Conservation (phyloP, 2,329 filamentous ascomycete genomes). For the Fragosphaeria purpurea region DNA sequence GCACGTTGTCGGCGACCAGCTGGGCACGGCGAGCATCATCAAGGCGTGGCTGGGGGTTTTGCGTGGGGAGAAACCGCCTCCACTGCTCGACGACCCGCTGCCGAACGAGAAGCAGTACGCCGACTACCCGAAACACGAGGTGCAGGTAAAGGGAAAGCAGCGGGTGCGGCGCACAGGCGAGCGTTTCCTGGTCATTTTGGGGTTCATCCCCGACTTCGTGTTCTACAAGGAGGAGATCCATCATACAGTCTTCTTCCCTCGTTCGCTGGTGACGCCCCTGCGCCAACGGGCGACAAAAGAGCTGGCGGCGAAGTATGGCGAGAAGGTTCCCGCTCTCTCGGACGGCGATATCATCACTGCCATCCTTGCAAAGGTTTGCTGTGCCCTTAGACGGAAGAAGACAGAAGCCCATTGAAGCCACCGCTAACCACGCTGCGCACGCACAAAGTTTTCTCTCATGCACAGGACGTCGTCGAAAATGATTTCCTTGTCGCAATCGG, state of each 20-base stretch:
- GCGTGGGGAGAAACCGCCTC: not conserved
- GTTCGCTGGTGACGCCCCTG: not conserved
- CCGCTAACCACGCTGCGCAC: not conserved
- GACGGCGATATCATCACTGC: conserved; percentile 4
- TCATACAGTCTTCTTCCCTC: conserved; percentile 1
- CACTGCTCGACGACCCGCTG: conserved; percentile 4
- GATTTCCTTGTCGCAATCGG: not conserved
- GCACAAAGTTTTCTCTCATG: not conserved
- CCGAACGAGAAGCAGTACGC: not conserved
- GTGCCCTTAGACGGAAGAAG: too few relatives aligned
- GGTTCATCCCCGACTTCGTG: conserved; percentile 1
- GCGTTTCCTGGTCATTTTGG: not conserved
- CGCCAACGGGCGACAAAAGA: not conserved
- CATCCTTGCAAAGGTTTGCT: not conserved
- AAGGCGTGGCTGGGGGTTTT: conserved; percentile 2
- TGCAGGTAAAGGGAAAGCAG: not conserved
- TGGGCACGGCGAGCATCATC: conserved; percentile 1
- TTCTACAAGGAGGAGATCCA: not conserved
- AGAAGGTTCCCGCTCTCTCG: not conserved
- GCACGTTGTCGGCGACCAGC: conserved; percentile 4
- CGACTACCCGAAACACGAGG: not conserved
- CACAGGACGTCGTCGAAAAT: not conserved
- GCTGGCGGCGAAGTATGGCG: not conserved
- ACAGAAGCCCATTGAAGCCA: not conserved
- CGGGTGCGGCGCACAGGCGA: not conserved